Conservation (phyloP, 108 stramenopile genomes). For the Stephanodiscus minutulus region DNA sequence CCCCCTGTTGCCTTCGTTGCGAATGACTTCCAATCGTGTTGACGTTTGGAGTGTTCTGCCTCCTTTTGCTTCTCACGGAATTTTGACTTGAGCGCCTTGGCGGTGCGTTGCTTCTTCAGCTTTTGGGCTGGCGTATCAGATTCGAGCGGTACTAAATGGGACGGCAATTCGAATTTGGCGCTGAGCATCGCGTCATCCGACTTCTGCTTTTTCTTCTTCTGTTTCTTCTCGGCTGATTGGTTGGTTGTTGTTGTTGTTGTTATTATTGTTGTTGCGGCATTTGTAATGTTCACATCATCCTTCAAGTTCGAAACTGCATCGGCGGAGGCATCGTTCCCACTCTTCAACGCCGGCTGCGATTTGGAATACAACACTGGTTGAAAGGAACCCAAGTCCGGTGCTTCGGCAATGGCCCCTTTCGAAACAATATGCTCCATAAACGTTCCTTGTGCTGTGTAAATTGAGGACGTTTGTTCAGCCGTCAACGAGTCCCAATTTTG, state of each 20-base stretch:
- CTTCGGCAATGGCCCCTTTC: constrained; percentile 27
- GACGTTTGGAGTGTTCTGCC: constrained; percentile 64
- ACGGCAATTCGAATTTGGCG: constrained; percentile 66
- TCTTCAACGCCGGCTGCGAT: constrained; percentile 12
- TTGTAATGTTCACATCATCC: not conserved
- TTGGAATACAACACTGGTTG: constrained; percentile 26
- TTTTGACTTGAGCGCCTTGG: constrained; percentile 81
- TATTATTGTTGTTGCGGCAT: not conserved
- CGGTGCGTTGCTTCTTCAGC: constrained; percentile 66
- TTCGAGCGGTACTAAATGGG: constrained; percentile 68
- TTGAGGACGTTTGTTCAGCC: not conserved
- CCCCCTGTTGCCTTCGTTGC: constrained; percentile 50
- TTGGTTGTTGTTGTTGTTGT: constrained; percentile 12
- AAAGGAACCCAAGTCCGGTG: constrained; percentile 43
- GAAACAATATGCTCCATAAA: constrained; percentile 27
- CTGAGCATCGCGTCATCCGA: constrained; percentile 31
- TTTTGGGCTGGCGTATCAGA: constrained; percentile 72
- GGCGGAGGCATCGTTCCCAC: not conserved
- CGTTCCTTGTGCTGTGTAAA: constrained; percentile 36
- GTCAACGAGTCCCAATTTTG: not conserved
- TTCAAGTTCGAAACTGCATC: constrained; percentile 1
- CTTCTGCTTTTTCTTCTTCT: constrained; percentile 56
- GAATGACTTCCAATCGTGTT: constrained; percentile 84
- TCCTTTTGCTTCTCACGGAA: constrained; percentile 69
- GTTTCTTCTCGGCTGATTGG: constrained; percentile 27